Evolutionary conservation across 2,329 filamentous ascomycete genomes (phyloP), one percentile per base, ranked within the genome.

Genomic region (Colletotrichum coccodes): DNA sequence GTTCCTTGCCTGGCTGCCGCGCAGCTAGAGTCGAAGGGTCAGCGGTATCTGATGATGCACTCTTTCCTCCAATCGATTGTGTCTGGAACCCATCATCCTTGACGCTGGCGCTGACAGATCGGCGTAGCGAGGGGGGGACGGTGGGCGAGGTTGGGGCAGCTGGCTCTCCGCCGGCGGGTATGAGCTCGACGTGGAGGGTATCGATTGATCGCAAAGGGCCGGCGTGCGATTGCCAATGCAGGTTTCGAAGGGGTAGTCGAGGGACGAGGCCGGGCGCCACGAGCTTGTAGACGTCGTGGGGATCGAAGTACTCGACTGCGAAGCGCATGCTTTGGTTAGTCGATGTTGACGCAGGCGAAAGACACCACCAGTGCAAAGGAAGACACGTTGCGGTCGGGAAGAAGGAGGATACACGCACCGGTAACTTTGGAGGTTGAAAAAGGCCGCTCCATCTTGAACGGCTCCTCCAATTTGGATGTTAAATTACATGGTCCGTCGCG

Each of bases 221-320:
- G 32, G 92, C 92, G 70, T 97, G 94, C 16, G 96, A 97, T 79
- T 98, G 97, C 96, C 96, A 99, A 77, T 98, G 94, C 52, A 99
- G 89, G 76, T 98, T 97, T 72, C 91, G 92, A 42, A 99, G 86
- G 38, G 96, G 96, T 0, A 98, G 86, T 62, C 93, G 92, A 47
- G 92, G 86, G 46, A 92, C 86, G 66, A 99, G 85, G 66, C 95
- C 90, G 3, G 93, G 90, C 12, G 92, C 91, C 49, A 98, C 85
- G 60, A 95, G 87, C 68, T 93, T 90, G 81, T 95, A 98, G 71
- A 98, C 88, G 75, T 93, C 91, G 78, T 94, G 92, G 60, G 96
- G 95, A 82, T 99, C 96, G 83, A 93, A 94, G 83, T 97, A 99
- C 85, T 98, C 95, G 84, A 98, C 94, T 97, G 75, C 44, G 64